Percentiles rank a stretch among this genome's conserved stretches.
Conservation (phyloP, 2,329 filamentous ascomycete species). For the Stagonosporopsis chrysanthemi region DNA sequence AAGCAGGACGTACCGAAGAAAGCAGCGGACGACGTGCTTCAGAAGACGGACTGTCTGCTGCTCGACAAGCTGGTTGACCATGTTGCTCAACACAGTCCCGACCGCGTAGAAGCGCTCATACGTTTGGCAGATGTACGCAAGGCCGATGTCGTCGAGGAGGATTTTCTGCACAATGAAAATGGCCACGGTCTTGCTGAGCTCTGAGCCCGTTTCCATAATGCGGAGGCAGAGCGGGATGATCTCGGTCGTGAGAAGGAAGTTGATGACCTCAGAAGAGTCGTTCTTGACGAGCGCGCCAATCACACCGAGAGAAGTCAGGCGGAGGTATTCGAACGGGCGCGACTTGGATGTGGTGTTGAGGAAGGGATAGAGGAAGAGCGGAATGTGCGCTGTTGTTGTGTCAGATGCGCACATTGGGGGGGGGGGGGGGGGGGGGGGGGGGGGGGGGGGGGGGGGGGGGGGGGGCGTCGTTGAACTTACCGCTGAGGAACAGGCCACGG, state of each 20-base stretch:
- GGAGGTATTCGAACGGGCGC: constrained; percentile 94
- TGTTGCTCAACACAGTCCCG: constrained; percentile 95
- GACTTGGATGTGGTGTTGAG: constrained; percentile 99
- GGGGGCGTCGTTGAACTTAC: constrained; percentile 56
- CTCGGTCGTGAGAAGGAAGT: constrained; percentile 97
- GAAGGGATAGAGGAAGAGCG: constrained; percentile 96
- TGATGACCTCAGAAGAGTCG: constrained; percentile 97
- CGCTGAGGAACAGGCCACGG: constrained; percentile 88
- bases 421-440: too few species aligned
- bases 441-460: too few species aligned
- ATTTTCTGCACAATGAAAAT: constrained; percentile 99
- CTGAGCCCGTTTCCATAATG: constrained; percentile 99
- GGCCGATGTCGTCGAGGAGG: constrained; percentile 90
- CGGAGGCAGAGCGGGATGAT: constrained; percentile 97
- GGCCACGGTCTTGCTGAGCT: constrained; percentile 97
- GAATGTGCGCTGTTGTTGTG: constrained; percentile 78
- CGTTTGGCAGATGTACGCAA: constrained; percentile 98
- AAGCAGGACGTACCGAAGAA: constrained; percentile 74
- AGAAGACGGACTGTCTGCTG: constrained; percentile 94
- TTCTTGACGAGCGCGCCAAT: constrained; percentile 99
- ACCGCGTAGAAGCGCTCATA: constrained; percentile 99
- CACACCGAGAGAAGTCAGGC: constrained; percentile 92
- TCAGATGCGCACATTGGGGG: constrained; percentile 27
- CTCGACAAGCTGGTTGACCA: constrained; percentile 97
- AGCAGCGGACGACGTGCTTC: constrained; percentile 97